Conservation (phyloP, 805 yeast species). For the Saccharomycopsis guyanensis region DNA sequence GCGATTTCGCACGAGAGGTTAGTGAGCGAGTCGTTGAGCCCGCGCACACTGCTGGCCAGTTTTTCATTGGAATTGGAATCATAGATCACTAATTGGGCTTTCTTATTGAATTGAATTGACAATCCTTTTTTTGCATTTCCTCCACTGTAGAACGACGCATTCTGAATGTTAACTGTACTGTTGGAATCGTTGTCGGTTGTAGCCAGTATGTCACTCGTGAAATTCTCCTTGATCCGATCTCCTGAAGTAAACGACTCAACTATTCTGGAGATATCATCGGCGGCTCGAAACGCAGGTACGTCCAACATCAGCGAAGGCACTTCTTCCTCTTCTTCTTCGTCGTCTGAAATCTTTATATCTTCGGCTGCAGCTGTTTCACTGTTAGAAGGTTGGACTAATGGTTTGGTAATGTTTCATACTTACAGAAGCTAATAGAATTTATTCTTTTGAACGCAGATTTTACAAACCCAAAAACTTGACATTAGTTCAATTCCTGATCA, state of each 20-base stretch:
- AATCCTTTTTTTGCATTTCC: slow-evolving; percentile 4
- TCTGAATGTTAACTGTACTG: slow-evolving; percentile 1
- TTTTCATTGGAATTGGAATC: slow-evolving; percentile 8
- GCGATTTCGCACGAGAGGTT: background rate
- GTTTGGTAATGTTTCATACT: background rate
- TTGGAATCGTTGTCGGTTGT: slow-evolving; percentile 1
- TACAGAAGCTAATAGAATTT: background rate
- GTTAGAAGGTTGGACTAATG: background rate
- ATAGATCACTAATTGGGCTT: slow-evolving; percentile 16
- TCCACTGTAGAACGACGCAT: slow-evolving; percentile 2
- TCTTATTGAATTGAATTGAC: slow-evolving; percentile 15
- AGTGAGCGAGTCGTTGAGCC: slow-evolving; percentile 10
- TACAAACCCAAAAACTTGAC: slow-evolving; percentile 1
- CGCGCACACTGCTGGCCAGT: background rate
- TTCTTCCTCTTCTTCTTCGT: slow-evolving; percentile 1
- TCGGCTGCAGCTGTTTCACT: background rate
- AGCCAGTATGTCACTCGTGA: background rate
- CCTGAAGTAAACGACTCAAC: slow-evolving; percentile 8
- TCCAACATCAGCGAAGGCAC: slow-evolving; percentile 3
- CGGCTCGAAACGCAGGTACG: slow-evolving; percentile 18
- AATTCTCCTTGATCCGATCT: background rate
- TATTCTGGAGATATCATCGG: slow-evolving; percentile 8
- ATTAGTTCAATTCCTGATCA: no score
- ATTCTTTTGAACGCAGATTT: background rate
- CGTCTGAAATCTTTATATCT: no score